Evolutionary conservation across 495 filamentous ascomycete genomes (phyloP), one percentile per base, ranked within the genome.

Genomic region (Pyrenula massariospora): DNA sequence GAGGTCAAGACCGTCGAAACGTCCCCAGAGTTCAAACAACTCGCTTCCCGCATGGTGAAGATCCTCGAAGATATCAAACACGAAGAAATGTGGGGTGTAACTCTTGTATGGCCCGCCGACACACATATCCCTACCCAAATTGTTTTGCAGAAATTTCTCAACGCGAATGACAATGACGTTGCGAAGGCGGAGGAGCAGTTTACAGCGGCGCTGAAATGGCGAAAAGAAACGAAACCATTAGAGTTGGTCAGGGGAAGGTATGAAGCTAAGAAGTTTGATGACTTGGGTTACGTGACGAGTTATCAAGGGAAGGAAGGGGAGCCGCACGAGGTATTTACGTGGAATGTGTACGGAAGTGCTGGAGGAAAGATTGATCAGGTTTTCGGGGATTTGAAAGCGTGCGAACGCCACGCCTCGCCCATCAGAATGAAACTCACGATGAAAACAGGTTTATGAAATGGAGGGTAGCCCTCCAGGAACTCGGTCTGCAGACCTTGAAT

Each of bases 91-190:
- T 95, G 89, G 83, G 90, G 90, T 12, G 79, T 95, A 10, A 56
- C 66, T 31, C 67, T 81, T 51, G 74, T 74, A 53, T 78, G 81
- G 48, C 73, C 73, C 15, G 70, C 63, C 3, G 78, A 87, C 62
- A 42, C 31, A 42, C 31, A 42, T 15, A 72, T 91, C 49, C 84
- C 81, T 50, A 91, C 84, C n/a, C 81, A 82, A 62, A 82, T 94
- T 58, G 79, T 96, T 50, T 69, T 95, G 54, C 89, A 94, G 64
- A 96, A 95, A 73, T 95, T 90, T 70, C 80, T 96, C 25, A 86
- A 90, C 56, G 91, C 90, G 61, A 95, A 94, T 64, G 79, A 83
- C 52, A 85, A 87, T 49, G 83, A 92, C 60, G 63, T 90, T 2
- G 72, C 71, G 54, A 81, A 82, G 58, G 89, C 91, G 1, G 80